Percentiles rank a stretch among this genome's conserved stretches.
phyloP scores from a whole-genome alignment of 768 basidiomycete genomes.

The Termitomyces sp. region DNA sequence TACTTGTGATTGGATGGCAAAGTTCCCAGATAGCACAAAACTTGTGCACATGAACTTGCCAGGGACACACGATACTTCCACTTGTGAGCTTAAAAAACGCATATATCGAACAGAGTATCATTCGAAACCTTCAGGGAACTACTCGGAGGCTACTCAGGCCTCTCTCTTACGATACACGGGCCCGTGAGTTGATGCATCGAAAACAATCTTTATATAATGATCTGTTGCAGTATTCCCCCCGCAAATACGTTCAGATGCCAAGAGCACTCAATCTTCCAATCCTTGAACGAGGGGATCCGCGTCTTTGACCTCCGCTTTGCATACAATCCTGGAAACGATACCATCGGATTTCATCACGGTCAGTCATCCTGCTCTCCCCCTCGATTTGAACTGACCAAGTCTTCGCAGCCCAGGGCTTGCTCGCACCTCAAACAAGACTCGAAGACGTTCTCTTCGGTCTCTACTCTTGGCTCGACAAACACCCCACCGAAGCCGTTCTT shows the following conservation, averaged over 20 bases:
- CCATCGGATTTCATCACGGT: slow-evolving; percentile 47
- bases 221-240: slow-evolving; percentile 23
- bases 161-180: slow-evolving; percentile 39
- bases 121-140: slow-evolving; percentile 30
- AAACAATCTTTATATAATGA: neutral
- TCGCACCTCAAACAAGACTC: slow-evolving; percentile 38
- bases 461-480: slow-evolving; percentile 46
- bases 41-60: slow-evolving; percentile 48
- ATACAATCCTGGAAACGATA: slow-evolving; percentile 46
- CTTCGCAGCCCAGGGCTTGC: slow-evolving; percentile 30
- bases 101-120: neutral
- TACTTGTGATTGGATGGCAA: slow-evolving; percentile 43
- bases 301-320: slow-evolving; percentile 44
- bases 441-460: slow-evolving; percentile 48
- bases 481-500: slow-evolving; percentile 46
- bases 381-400: neutral
- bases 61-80: slow-evolving; percentile 45
- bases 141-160: slow-evolving; percentile 35
- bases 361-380: slow-evolving; percentile 1
- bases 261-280: slow-evolving; percentile 39
- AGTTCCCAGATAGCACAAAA: slow-evolving; percentile 32
- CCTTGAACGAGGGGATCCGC: slow-evolving; percentile 44
- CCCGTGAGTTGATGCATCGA: slow-evolving; percentile 23
- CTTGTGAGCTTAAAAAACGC: slow-evolving; percentile 25
- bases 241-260: slow-evolving; percentile 36